Percentiles rank a stretch among this genome's conserved stretches.
phyloP scores from a whole-genome alignment of 2,329 filamentous ascomycete species.

The Dactylellina sp. region DNA sequence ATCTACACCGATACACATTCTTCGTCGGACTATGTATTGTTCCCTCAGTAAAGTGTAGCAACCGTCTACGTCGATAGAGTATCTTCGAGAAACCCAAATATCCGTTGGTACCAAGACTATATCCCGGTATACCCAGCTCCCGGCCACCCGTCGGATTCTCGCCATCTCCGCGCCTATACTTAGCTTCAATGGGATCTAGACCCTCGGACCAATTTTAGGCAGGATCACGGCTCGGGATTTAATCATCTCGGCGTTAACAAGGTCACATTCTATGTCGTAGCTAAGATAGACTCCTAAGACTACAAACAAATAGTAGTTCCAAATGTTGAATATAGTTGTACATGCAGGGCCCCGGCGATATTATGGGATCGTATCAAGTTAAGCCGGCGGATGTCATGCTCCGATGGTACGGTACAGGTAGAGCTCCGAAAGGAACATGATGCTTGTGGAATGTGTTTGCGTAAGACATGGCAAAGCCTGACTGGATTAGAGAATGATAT shows the following conservation, averaged over 20 bases:
- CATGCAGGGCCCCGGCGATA: too few species aligned
- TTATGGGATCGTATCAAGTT: too few species aligned
- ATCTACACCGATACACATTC: neutral
- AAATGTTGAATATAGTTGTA: too few species aligned
- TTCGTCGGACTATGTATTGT: neutral
- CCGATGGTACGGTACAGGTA: too few species aligned
- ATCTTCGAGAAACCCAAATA: neutral
- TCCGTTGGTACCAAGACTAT: too few species aligned
- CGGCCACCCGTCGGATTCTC: constrained; percentile 25
- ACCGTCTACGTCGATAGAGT: too few species aligned
- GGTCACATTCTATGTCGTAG: neutral
- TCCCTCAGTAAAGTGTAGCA: neutral
- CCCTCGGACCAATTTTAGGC: constrained; percentile 2
- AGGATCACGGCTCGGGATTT: neutral
- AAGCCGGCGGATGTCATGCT: too few species aligned
- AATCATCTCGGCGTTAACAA: constrained; percentile 20
- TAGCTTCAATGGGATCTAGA: neutral
- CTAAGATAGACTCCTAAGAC: neutral
- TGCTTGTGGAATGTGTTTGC: too few species aligned
- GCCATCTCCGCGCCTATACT: constrained; percentile 9
- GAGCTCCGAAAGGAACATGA: too few species aligned
- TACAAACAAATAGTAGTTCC: too few species aligned
- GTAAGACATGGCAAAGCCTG: too few species aligned
- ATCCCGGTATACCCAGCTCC: neutral
- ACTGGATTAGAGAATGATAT: too few species aligned